Evolutionary conservation across 164 flowering plant genomes (phyloP).

Genomic region (Kalanchoe fedtschenkoi): DNA sequence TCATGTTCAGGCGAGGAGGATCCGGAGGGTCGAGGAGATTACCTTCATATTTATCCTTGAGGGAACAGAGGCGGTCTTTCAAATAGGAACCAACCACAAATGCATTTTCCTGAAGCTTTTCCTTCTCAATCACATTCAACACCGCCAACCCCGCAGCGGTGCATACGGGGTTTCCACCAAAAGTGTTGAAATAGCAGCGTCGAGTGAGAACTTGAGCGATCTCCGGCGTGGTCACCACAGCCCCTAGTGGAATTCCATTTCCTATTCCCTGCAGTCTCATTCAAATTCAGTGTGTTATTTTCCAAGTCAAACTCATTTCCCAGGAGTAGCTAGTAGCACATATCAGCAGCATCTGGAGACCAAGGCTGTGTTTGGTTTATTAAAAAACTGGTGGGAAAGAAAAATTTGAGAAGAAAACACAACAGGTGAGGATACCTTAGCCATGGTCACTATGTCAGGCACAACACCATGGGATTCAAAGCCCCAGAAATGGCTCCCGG

Average conservation of each 20-base stretch:
- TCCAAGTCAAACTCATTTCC: neutral
- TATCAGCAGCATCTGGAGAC: too few species aligned
- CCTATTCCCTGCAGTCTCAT: conserved; percentile 58
- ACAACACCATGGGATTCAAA: conserved; percentile 85
- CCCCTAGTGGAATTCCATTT: conserved; percentile 92
- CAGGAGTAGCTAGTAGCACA: too few species aligned
- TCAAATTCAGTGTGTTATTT: neutral
- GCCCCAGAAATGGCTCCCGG: conserved; percentile 90
- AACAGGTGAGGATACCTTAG: conserved; percentile 79
- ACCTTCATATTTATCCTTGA: conserved; percentile 72
- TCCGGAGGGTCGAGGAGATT: too few species aligned
- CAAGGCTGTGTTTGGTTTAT: too few species aligned
- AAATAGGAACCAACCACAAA: conserved; percentile 58
- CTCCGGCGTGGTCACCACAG: conserved; percentile 94
- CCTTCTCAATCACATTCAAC: conserved; percentile 69
- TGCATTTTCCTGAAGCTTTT: conserved; percentile 85
- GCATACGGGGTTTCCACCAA: conserved; percentile 92
- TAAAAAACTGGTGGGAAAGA: too few species aligned
- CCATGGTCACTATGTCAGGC: conserved; percentile 97
- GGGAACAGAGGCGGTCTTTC: conserved; percentile 53
- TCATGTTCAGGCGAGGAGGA: too few species aligned
- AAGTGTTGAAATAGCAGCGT: conserved; percentile 76
- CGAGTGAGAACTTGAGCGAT: conserved; percentile 72
- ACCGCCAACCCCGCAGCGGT: conserved; percentile 92
- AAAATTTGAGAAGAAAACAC: too few species aligned